Conservation (phyloP, 352 stramenopile genomes). For the Globisporangium rhizosaccharum region DNA sequence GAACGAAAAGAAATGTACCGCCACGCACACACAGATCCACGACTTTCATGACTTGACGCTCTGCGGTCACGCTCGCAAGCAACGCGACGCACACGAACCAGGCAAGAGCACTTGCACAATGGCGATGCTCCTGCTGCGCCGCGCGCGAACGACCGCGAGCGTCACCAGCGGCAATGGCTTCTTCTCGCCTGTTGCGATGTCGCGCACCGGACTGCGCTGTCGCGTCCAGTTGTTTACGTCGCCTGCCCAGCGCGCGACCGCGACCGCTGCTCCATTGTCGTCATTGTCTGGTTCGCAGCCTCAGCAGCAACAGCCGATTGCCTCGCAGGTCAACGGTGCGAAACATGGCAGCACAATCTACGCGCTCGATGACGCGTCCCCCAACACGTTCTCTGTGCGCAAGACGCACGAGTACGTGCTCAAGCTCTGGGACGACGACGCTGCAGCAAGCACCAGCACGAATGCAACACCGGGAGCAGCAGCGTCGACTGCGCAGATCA, state of each 20-base stretch:
- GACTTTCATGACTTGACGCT: too few relatives aligned
- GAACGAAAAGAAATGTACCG: too few relatives aligned
- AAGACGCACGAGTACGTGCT: slow-evolving; percentile 32
- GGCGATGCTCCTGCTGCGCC: too few relatives aligned
- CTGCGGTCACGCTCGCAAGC: too few relatives aligned
- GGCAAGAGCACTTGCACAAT: too few relatives aligned
- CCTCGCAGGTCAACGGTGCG: slow-evolving; percentile 31
- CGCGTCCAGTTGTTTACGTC: too few relatives aligned
- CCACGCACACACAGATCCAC: too few relatives aligned
- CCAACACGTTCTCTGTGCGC: slow-evolving; percentile 20
- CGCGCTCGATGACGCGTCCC: slow-evolving; percentile 1
- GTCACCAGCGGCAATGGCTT: too few relatives aligned
- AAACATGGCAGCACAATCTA: slow-evolving; percentile 33
- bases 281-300: not conserved
- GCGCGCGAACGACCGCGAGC: too few relatives aligned
- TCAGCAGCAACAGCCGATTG: slow-evolving; percentile 12
- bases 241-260: not conserved
- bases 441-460: not conserved
- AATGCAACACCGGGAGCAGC: not conserved
- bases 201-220: too few relatives aligned
- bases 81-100: too few relatives aligned
- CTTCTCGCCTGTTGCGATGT: too few relatives aligned
- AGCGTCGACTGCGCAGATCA: not conserved
- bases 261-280: not conserved
- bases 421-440: slow-evolving; percentile 20